Evolutionary conservation across 441 rosid species (phyloP), one percentile per base, ranked within the genome.

Genomic region (Cnidoscolus chayamansa): DNA sequence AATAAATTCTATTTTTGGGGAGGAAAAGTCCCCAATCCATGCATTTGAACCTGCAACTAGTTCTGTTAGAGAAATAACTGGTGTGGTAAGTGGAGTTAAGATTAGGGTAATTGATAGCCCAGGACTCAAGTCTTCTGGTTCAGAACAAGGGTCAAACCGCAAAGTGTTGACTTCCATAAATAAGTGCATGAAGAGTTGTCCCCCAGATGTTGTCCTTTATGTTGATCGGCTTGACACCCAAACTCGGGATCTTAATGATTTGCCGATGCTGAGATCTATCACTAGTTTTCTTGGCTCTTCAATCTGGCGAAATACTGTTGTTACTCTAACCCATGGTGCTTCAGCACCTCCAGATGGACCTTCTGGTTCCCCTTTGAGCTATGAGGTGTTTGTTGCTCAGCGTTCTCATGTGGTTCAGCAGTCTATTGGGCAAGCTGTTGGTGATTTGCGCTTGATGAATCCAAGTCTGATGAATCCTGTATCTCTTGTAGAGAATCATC

Each of bases 311-410:
- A 94, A 84, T 76, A 92, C 90, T 61, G 78, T 92, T 47, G 92
- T 92, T 63, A 85, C 92, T 71, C 83, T 92, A 70, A 94, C 98
- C 68, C 98, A 94, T 82, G 97, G 88, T 66, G 95, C 97, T 81
- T 90, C 97, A 55, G 97, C 98, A 43, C 97, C 98, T 72, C 97
- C 97, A 2, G 98, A 92, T 71, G 97, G 97, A 51, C 98, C 98
- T 51, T 81, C 92, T 45, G 97, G 97, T 67, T 76, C 83, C n/a
- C 96, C 97, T 60, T 80, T 92, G 81, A 90, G 93, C 83, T 92
- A 92, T 58, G 98, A 94, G 60, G 90, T 85, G 65, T 94, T 90
- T 84, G 90, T 92, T 55, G 88, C 97, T 72, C 98, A 92, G 71
- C 92, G 97, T 63, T 94, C 98, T 43, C 97, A 89, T 75, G 84